phyloP scores from a whole-genome alignment of 116 monocot species.

The Trichopus zeylanicus region DNA sequence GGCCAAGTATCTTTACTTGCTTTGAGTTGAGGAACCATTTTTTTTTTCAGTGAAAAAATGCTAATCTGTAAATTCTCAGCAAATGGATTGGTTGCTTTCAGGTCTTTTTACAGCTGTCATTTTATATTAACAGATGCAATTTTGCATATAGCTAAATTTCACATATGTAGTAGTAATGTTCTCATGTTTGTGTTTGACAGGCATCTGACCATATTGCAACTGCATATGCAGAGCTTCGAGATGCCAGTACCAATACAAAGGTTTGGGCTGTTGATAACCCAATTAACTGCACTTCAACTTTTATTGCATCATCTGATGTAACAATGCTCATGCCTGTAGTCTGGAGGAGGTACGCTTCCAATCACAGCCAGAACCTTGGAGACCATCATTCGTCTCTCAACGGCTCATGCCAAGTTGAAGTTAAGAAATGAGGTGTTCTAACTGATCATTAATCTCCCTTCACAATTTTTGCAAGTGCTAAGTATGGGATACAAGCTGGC shows the following conservation, averaged over 20 bases:
- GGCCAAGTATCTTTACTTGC: no score
- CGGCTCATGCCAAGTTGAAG: slow-evolving; percentile 95
- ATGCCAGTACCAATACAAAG: slow-evolving; percentile 73
- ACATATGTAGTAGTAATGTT: no score
- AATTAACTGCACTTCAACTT: neutral
- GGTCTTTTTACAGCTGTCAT: neutral
- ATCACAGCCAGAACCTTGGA: slow-evolving; percentile 97
- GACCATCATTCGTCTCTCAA: slow-evolving; percentile 98
- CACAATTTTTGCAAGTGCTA: no score
- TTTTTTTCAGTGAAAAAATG: no score
- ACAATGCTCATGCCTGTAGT: no score
- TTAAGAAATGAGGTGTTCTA: slow-evolving; percentile 73
- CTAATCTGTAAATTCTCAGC: no score
- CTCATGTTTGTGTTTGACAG: slow-evolving; percentile 22
- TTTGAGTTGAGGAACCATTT: no score
- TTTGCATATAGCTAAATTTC: no score
- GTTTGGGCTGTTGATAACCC: slow-evolving; percentile 19
- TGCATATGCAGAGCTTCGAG: slow-evolving; percentile 90
- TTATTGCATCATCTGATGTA: slow-evolving; percentile 5
- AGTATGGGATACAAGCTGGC: no score
- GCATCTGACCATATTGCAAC: slow-evolving; percentile 93
- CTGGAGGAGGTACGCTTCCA: slow-evolving; percentile 95
- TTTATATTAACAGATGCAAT: no score
- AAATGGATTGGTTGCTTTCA: no score
- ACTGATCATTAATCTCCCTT: no score